Evolutionary conservation across 495 filamentous ascomycete species (phyloP), one percentile per base, ranked within the genome.

Genomic region (Penicillium soppii): DNA sequence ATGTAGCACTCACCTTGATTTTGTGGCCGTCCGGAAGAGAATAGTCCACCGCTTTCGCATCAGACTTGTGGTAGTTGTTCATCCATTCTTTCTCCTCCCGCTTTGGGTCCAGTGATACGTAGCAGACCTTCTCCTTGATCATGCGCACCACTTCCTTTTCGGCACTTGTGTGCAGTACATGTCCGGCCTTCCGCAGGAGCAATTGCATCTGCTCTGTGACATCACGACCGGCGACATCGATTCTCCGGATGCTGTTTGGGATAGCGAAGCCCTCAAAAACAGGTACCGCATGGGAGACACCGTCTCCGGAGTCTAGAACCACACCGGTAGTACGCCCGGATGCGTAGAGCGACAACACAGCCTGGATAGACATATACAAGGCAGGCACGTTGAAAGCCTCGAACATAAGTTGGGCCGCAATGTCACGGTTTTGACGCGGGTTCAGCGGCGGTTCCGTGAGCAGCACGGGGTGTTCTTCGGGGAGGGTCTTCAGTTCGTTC

Each of bases 301-400:
- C 94, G 66, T 99, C 94, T 47, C 94, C 95, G 9, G 90, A 87
- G 64, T 99, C 95, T 29, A 99, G 74, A 0, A 99, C 94, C 52
- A 97, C 89, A 57, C 94, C 94, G 1, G 95, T 99, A 3, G 94
- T 99, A 57, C 94, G 88, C 13, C 94, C 94, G 26, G 91, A 96
- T 27, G 94, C 91, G 73, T 97, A 99, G 5, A 99, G 80, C 8
- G 95, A 97, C 32, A 99, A 82, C 15, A 97, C 91, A 3, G 94
- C 94, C 76, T 99, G 94, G 47, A 99, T 96, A 5, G 92, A 96
- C 17, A 89, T 94, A 75, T 96, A 96, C 36, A 99, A 77, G 0
- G 94, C 95, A 3, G 94, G 94, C 2, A 97, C 91, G 63, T 97
- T 99, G 80, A 97, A 97, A 20, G 92, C 96, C 73, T 99, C 94